Conservation (phyloP, 2,329 filamentous ascomycete genomes). For the Aureobasidium sp. region DNA sequence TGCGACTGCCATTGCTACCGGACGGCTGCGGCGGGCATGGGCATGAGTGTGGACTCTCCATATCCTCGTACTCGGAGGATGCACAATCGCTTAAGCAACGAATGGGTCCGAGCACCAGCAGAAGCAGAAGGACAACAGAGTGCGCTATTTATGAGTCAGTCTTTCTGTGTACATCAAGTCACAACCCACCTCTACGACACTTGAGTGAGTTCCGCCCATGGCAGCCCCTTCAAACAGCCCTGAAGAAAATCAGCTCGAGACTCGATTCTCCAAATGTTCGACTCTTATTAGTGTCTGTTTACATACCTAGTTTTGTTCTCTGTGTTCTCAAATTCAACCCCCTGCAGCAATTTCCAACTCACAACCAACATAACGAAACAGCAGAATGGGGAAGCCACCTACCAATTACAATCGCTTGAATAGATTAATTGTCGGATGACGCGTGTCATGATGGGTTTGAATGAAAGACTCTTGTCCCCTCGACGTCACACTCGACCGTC, state of each 20-base stretch:
- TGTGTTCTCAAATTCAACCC: not conserved
- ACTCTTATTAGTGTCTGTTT: not conserved
- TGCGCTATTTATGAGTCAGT: slow-evolving; percentile 15
- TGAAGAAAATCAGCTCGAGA: not conserved
- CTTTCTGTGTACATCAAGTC: not conserved
- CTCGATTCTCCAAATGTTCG: not conserved
- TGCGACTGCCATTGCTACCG: not conserved
- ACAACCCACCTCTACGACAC: not conserved
- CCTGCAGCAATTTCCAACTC: not conserved
- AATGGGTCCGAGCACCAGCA: slow-evolving; percentile 3
- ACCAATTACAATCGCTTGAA: not conserved
- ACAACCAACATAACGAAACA: not conserved
- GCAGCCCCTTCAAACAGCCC: not conserved
- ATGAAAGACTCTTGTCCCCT: not conserved
- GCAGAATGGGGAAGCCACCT: not conserved
- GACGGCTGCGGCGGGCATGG: not conserved
- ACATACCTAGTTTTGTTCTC: not conserved
- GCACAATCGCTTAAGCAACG: slow-evolving; percentile 15
- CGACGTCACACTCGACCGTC: slow-evolving; percentile 3
- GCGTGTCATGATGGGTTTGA: not conserved
- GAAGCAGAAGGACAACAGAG: slow-evolving; percentile 15
- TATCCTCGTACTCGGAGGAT: slow-evolving; percentile 14
- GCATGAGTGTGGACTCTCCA: not conserved
- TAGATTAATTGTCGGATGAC: slow-evolving; percentile 5
- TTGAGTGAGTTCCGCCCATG: not conserved